These are phyloP conservation scores for Sclerotinia borealis DNA, from an alignment of 2,329 filamentous ascomycete genomes.

Conservation along the genomic window DNA sequence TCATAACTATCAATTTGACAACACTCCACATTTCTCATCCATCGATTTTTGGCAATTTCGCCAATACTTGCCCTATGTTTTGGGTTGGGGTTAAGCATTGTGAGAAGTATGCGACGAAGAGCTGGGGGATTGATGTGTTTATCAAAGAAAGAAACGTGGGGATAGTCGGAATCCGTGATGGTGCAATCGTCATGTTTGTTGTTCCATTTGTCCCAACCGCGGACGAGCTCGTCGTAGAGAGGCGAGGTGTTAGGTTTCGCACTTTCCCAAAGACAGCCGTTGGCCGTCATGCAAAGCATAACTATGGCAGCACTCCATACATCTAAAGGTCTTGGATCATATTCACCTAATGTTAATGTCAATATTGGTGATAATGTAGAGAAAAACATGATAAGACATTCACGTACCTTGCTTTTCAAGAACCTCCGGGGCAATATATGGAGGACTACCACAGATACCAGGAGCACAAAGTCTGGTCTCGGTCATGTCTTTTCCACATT, in stretches of 20 bases:
- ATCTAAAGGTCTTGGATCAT: constrained; percentile 74
- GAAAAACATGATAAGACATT: constrained; percentile 21
- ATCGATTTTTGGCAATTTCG: constrained; percentile 64
- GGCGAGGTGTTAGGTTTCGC: constrained; percentile 47
- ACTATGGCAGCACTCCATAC: constrained; percentile 84
- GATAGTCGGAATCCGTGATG: constrained; percentile 57
- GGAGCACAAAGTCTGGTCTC: constrained; percentile 66
- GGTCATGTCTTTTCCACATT: constrained; percentile 68
- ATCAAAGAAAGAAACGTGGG: constrained; percentile 60
- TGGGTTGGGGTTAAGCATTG: constrained; percentile 79
- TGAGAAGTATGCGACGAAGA: constrained; percentile 64
- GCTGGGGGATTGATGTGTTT: constrained; percentile 57
- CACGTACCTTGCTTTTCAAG: constrained; percentile 52
- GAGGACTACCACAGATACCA: constrained; percentile 77
- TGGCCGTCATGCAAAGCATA: constrained; percentile 70
- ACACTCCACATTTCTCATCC: constrained; percentile 70
- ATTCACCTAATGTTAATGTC: constrained; percentile 36
- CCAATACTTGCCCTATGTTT: constrained; percentile 61
- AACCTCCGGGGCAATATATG: constrained; percentile 85
- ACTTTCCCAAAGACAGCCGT: constrained; percentile 67
- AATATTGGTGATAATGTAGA: constrained; percentile 1
- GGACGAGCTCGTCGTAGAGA: constrained; percentile 57
- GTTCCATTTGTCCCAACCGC: constrained; percentile 65
- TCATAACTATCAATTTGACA: constrained; percentile 69
- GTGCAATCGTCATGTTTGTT: constrained; percentile 42